phyloP scores from a whole-genome alignment of 768 basidiomycete genomes.

The Scleroderma bovista region DNA sequence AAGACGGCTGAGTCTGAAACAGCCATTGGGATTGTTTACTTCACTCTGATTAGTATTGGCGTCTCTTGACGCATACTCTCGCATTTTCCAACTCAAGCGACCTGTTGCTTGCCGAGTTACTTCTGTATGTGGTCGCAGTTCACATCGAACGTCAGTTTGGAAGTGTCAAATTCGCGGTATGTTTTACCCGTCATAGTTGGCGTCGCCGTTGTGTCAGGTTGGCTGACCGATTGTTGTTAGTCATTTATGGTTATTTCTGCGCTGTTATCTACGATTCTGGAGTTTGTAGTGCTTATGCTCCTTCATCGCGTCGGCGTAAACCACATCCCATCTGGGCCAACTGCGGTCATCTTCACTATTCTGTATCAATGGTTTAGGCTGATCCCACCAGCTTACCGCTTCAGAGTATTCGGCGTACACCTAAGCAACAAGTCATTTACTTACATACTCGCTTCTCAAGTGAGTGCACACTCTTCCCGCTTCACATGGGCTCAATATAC shows the following conservation, averaged over 20 bases:
- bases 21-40: constrained; percentile 6
- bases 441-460: constrained; percentile 71
- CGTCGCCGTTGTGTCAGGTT: not conserved
- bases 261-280: constrained; percentile 59
- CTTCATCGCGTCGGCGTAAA: constrained; percentile 68
- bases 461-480: constrained; percentile 25
- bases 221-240: constrained; percentile 34
- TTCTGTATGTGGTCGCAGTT: constrained; percentile 67
- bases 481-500: constrained; percentile 1
- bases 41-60: constrained; percentile 66
- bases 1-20: constrained; percentile 29
- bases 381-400: constrained; percentile 71
- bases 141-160: constrained; percentile 84
- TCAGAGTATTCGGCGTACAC: constrained; percentile 67
- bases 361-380: constrained; percentile 79
- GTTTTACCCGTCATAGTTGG: constrained; percentile 17
- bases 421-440: constrained; percentile 72
- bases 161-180: constrained; percentile 79
- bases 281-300: constrained; percentile 59
- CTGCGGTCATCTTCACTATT: constrained; percentile 71
- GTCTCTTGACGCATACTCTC: constrained; percentile 65
- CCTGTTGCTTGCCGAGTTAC: constrained; percentile 66
- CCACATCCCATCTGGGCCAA: constrained; percentile 69
- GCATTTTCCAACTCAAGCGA: constrained; percentile 84
- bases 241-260: constrained; percentile 72